A percentile compares a stretch with the other conserved stretches of the same genome.
These are phyloP conservation scores for Dictyostelium citrinum DNA, from an alignment of 78 protist genomes.

Conservation along the genomic window DNA sequence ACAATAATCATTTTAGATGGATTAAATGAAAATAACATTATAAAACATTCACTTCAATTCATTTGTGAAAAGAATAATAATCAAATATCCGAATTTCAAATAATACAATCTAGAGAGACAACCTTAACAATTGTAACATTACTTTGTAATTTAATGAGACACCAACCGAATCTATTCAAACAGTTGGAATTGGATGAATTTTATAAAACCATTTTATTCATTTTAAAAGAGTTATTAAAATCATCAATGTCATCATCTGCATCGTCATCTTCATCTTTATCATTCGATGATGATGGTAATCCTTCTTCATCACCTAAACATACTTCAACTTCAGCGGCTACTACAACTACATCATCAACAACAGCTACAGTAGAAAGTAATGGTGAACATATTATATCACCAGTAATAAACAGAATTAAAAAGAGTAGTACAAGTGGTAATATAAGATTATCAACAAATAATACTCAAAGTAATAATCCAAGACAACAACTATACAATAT, in stretches of 20 bases:
- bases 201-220: not conserved
- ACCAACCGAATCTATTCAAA: not conserved
- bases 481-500: constrained; percentile 13
- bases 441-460: constrained; percentile 7
- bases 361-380: not conserved
- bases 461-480: constrained; percentile 16
- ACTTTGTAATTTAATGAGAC: constrained; percentile 10
- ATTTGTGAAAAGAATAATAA: not conserved
- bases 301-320: not conserved
- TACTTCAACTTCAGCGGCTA: not conserved
- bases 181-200: not conserved
- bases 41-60: not conserved
- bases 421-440: not conserved
- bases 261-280: not conserved
- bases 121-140: constrained; percentile 6
- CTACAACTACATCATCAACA: not conserved
- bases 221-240: not conserved
- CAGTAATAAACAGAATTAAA: not conserved
- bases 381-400: not conserved
- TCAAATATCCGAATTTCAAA: not conserved
- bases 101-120: not conserved
- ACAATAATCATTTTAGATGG: not conserved
- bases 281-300: not conserved
- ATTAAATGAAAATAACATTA: not conserved
- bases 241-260: not conserved